Percentiles rank a stretch among this genome's conserved stretches.
Evolutionary conservation across 345 rosid genomes (phyloP).

Genomic region (Lenwebbia sp.): DNA sequence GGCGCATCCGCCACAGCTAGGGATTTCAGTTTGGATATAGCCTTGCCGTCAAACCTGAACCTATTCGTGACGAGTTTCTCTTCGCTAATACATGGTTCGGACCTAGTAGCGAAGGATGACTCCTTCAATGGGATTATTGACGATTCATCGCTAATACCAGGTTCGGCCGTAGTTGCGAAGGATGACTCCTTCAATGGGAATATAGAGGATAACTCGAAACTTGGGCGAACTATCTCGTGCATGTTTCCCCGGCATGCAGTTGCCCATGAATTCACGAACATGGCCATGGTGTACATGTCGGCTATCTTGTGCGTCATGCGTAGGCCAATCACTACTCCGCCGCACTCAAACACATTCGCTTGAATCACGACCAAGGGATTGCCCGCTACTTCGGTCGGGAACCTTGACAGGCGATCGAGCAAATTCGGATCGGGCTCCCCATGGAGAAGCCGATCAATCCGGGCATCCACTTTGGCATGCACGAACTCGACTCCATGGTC

Average conservation of each 20-base stretch:
- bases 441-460: not conserved
- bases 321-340: not conserved
- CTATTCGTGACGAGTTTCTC: not conserved
- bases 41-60: not conserved
- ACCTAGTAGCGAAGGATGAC: too few relatives aligned
- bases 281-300: too few relatives aligned
- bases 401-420: not conserved
- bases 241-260: too few relatives aligned
- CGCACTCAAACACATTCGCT: slow-evolving; percentile 1
- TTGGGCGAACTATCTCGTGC: not conserved
- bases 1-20: not conserved
- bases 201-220: not conserved
- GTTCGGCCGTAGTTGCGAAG: not conserved
- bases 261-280: too few relatives aligned
- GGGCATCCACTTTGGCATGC: not conserved
- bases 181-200: not conserved
- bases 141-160: too few relatives aligned
- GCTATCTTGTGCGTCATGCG: not conserved
- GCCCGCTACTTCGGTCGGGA: not conserved
- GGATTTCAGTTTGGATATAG: not conserved
- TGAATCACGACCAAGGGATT: slow-evolving; percentile 1
- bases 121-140: too few relatives aligned
- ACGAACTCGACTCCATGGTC: slow-evolving; percentile 14
- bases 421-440: not conserved
- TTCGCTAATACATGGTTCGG: not conserved